Conservation (phyloP, 2,329 filamentous ascomycete species). For the Paecilomyces variotii region DNA sequence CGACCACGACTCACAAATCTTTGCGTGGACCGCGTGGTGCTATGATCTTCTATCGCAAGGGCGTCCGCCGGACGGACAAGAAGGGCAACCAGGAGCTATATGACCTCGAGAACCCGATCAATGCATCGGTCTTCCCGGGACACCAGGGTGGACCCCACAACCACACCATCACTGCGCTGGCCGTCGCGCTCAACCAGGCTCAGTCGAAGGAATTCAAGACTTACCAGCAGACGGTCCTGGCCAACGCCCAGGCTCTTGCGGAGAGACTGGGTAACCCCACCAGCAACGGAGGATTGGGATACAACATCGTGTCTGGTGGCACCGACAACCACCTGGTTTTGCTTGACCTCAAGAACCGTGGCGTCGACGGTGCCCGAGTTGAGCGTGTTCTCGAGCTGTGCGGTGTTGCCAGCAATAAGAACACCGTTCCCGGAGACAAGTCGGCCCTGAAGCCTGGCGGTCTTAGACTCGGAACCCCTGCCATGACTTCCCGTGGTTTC, state of each 20-base stretch:
- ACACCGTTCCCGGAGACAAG: conserved; percentile 92
- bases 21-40: conserved; percentile 93
- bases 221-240: conserved; percentile 87
- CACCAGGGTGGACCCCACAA: conserved; percentile 99
- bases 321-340: conserved; percentile 98
- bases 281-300: conserved; percentile 60
- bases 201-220: conserved; percentile 81
- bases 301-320: conserved; percentile 90
- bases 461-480: conserved; percentile 86
- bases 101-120: conserved; percentile 92
- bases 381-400: conserved; percentile 86
- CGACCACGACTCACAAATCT: conserved; percentile 98
- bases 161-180: conserved; percentile 96
- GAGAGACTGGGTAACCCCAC: conserved; percentile 64
- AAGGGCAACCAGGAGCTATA: conserved; percentile 83
- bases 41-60: conserved; percentile 99
- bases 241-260: conserved; percentile 89
- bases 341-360: conserved; percentile 79
- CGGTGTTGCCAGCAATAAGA: conserved; percentile 98
- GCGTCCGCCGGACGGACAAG: conserved; percentile 86
- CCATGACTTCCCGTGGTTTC: conserved; percentile 97
- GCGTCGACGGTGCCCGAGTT: conserved; percentile 83
- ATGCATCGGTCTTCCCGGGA: conserved; percentile 97
- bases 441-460: conserved; percentile 90
- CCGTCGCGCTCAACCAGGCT: conserved; percentile 92